phyloP scores from a whole-genome alignment of 345 rosid species.

The Aegle marmelos region DNA sequence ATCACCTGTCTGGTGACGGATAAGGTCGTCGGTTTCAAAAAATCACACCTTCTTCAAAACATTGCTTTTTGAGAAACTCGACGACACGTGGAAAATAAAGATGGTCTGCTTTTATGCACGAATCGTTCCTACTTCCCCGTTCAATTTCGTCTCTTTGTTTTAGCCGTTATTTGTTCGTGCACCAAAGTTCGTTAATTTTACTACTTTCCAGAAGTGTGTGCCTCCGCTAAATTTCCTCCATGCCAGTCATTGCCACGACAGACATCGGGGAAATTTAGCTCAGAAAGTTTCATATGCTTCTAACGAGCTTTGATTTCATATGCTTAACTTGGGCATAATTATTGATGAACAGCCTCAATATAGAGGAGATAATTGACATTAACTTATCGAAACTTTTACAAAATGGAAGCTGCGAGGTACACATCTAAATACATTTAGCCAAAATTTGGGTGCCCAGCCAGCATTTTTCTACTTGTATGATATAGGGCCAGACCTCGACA shows the following conservation, averaged over 20 bases:
- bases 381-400: constrained; percentile 11
- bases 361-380: not conserved
- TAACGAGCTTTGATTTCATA: not conserved
- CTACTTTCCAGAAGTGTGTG: no score
- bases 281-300: not conserved
- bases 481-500: constrained; percentile 94
- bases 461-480: constrained; percentile 56
- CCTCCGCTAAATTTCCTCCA: no score
- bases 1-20: no score
- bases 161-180: no score
- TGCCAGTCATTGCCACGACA: not conserved
- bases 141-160: no score
- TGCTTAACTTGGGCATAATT: not conserved
- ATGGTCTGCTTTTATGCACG: no score
- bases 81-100: no score
- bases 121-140: no score
- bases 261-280: not conserved
- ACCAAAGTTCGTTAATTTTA: no score
- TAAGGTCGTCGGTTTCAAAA: no score
- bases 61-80: no score
- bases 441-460: not conserved
- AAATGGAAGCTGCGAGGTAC: constrained; percentile 4
- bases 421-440: constrained; percentile 12
- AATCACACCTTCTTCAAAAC: no score
- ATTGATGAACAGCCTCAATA: not conserved